Evolutionary conservation across 495 filamentous ascomycete species (phyloP), one percentile per base, ranked within the genome.

Genomic region (Chaetomium fimeti): DNA sequence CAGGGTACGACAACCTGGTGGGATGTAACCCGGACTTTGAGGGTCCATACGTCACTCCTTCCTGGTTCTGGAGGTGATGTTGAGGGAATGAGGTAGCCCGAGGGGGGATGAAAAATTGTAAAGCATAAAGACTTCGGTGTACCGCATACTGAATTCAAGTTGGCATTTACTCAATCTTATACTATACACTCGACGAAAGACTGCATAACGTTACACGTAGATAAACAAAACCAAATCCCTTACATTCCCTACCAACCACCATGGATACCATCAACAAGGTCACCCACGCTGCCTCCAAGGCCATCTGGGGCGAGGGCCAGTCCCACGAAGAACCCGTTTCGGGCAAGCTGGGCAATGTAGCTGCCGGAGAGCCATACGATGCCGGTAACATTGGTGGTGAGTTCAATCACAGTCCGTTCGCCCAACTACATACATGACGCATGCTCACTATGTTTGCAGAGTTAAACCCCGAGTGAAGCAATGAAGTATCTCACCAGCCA

Each of bases 291-390:
- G 83, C 81, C 28, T 76, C 77, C 49, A 79, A 78, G 58, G 76
- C 74, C 45, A 79, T 87, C 66, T 86, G 78, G 77, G 84, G 84
- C 16, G 77, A 79, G 53, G 65, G 2, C 57, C 57, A 73, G 27
- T 61, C 62, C 52, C 69, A 74, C 52, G 48, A 79, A 64, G 85
- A 87, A 70, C 85, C 84, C 25, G 66, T 84, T 54, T 82, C 80
- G 29, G 84, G 85, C 47, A 71, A 78, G 51, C 66, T 71, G 16
- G 84, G 84, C 22, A 77, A 85, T 60, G 79, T 79, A 16, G 71
- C 74, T n/a, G 78, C 78, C 52, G 83, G 83, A n/a, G 81, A 85
- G 72, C 84, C 84, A 0, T 87, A 82, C 63, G 84, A 87, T 64
- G 80, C 79, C 25, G 84, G 84, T 57, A 87, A 86, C 69, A 72